Evolutionary conservation across 257 asterid species (phyloP), one percentile per base, ranked within the genome.

Genomic region (Cinchona pubescens): DNA sequence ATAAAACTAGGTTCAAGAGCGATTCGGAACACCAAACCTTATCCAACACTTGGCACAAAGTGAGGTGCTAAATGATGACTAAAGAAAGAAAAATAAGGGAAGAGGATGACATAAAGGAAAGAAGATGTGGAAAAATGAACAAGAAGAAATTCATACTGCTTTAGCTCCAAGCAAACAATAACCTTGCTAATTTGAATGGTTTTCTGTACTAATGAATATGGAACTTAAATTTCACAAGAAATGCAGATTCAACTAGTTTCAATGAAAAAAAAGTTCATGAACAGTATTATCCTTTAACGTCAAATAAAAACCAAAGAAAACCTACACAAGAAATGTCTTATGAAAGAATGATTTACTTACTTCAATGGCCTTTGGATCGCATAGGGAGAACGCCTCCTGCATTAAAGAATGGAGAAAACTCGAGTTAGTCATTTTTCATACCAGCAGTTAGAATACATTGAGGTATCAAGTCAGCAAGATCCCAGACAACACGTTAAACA

Each of bases 371-470:
- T 88, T 92, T 4, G 87, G 97, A 78, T 90, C 68, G 75, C 97
- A 94, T 64, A 94, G 84, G 78, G 96, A 86, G 90, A 94, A 94
- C 40, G 97, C 93, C 83, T 94, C 98, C 97, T 92, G 80, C 82
- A 84, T 85, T 81, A 83, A 71, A 82, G 23, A 80, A 78, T 16
- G 27, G 51, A 32, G 27, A 27, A 23, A 76, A 75, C 49, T 69
- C 77, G 8, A 82, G 75, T 61, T 27, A 69, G 27, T 51, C 45
- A 66, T 62, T 53, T n/a, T 46, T 64, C 51, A 34, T 13, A 4
- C 5, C 35, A 46, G 46, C 32, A 21, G 64, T 48, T 23, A 23
- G 63, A 62, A 67, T 19, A 58, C 8, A 58, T 25, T 7, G 13
- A 74, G 65, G 32, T 45, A 55, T 34, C 3, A 1, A 32, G 30